These are phyloP conservation scores for Mrakia frigida DNA, from an alignment of 768 basidiomycete species.

Conservation along the genomic window DNA sequence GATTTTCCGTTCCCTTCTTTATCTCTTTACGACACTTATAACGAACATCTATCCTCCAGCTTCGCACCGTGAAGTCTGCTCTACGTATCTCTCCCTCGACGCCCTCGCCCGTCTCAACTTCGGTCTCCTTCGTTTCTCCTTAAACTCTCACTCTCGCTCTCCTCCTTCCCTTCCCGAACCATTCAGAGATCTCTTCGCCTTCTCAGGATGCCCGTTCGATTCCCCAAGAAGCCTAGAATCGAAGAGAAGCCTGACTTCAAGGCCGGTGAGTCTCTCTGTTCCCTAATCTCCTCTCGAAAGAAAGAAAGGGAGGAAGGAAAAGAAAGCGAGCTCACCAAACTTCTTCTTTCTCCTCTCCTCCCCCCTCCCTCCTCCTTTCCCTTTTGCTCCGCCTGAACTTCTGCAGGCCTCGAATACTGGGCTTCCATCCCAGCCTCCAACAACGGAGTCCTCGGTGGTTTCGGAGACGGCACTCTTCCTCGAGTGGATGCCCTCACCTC, in stretches of 20 bases:
- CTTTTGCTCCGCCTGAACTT: neutral
- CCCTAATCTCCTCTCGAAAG: neutral
- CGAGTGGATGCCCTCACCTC: conserved; percentile 86
- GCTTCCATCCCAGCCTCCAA: conserved; percentile 25
- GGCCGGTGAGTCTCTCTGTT: neutral
- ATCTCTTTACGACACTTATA: neutral
- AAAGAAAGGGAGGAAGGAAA: neutral
- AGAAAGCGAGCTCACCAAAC: neutral
- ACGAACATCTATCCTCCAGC: too few relatives aligned
- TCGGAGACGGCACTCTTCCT: conserved; percentile 59
- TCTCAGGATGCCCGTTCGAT: conserved; percentile 15
- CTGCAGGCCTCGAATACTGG: conserved; percentile 32
- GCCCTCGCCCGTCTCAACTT: too few relatives aligned
- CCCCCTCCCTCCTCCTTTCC: neutral
- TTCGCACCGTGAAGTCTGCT: too few relatives aligned
- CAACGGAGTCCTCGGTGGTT: conserved; percentile 32
- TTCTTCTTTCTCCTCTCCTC: neutral
- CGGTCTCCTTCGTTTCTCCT: neutral
- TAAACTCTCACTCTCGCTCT: neutral
- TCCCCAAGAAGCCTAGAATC: conserved; percentile 12
- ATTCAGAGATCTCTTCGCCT: neutral
- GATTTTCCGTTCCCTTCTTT: too few relatives aligned
- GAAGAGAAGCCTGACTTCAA: conserved; percentile 22
- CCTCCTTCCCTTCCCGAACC: neutral
- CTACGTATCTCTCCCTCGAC: too few relatives aligned